Conservation (phyloP, 2,329 filamentous ascomycete genomes). For the Colletotrichum tamarilloi region DNA sequence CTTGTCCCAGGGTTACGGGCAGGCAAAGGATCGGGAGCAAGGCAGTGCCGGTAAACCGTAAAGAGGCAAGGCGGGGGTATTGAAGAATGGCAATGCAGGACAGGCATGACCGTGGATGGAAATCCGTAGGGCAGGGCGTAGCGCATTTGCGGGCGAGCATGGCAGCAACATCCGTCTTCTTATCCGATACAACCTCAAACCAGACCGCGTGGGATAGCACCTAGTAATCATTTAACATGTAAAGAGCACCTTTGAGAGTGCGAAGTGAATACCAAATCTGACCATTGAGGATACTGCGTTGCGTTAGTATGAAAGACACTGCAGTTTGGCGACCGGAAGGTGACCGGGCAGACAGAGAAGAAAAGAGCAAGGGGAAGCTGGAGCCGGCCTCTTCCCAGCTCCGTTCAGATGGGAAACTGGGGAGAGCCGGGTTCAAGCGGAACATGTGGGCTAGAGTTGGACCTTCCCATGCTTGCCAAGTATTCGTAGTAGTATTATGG, state of each 20-base stretch:
- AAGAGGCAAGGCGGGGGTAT: neutral
- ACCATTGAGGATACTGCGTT: too few relatives aligned
- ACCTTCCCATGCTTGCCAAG: slow-evolving; percentile 3
- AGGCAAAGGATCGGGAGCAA: neutral
- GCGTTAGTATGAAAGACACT: too few relatives aligned
- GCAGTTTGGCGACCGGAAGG: neutral
- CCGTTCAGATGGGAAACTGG: neutral
- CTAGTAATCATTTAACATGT: too few relatives aligned
- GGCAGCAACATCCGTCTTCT: too few relatives aligned
- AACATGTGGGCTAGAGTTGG: slow-evolving; percentile 6
- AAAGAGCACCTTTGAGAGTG: too few relatives aligned
- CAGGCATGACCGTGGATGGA: neutral
- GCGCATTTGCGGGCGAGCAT: neutral
- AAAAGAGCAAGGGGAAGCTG: neutral
- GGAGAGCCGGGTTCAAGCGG: slow-evolving; percentile 7
- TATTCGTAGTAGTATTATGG: too few relatives aligned
- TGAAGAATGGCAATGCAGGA: neutral
- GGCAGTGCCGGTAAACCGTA: neutral
- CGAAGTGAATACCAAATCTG: too few relatives aligned
- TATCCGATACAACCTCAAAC: too few relatives aligned
- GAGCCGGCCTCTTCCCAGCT: neutral
- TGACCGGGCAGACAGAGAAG: neutral
- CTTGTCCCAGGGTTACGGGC: neutral
- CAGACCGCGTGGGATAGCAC: too few relatives aligned
- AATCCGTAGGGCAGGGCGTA: neutral